phyloP scores from a whole-genome alignment of 2,329 filamentous ascomycete species.

The Aspergillus oerlinghausenensis region DNA sequence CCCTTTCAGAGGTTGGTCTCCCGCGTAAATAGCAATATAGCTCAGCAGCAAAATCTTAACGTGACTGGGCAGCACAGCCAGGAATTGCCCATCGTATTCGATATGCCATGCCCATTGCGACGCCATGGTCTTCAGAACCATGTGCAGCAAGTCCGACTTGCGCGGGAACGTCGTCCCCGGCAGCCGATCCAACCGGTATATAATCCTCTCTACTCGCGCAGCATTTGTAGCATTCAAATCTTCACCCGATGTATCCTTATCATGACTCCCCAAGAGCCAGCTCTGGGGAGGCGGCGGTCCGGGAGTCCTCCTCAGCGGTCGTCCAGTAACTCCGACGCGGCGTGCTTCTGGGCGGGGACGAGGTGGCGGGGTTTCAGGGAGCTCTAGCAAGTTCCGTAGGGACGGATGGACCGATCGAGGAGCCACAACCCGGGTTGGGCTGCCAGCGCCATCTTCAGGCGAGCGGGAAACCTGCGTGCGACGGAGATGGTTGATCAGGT shows the following conservation, averaged over 20 bases:
- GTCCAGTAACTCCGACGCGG: slow-evolving; percentile 28
- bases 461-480: slow-evolving; percentile 33
- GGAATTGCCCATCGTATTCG: slow-evolving; percentile 53
- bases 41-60: slow-evolving; percentile 52
- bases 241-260: neutral
- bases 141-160: slow-evolving; percentile 45
- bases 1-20: slow-evolving; percentile 35
- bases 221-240: slow-evolving; percentile 9
- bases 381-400: slow-evolving; percentile 40
- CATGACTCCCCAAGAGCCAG: slow-evolving; percentile 34
- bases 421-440: slow-evolving; percentile 16
- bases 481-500: slow-evolving; percentile 44
- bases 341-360: slow-evolving; percentile 35
- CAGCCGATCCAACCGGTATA: slow-evolving; percentile 35
- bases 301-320: slow-evolving; percentile 34
- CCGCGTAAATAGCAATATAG: slow-evolving; percentile 51
- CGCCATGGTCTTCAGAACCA: slow-evolving; percentile 51
- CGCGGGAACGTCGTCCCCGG: slow-evolving; percentile 37
- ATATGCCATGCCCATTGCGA: slow-evolving; percentile 53
- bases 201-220: slow-evolving; percentile 16
- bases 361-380: slow-evolving; percentile 41
- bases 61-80: slow-evolving; percentile 48
- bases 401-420: slow-evolving; percentile 43
- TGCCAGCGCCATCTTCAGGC: slow-evolving; percentile 14
- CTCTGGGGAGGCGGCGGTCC: slow-evolving; percentile 45